These are phyloP conservation scores for Pestalotiopsis sp. DNA, from an alignment of 2,329 filamentous ascomycete genomes.

Conservation along the genomic window DNA sequence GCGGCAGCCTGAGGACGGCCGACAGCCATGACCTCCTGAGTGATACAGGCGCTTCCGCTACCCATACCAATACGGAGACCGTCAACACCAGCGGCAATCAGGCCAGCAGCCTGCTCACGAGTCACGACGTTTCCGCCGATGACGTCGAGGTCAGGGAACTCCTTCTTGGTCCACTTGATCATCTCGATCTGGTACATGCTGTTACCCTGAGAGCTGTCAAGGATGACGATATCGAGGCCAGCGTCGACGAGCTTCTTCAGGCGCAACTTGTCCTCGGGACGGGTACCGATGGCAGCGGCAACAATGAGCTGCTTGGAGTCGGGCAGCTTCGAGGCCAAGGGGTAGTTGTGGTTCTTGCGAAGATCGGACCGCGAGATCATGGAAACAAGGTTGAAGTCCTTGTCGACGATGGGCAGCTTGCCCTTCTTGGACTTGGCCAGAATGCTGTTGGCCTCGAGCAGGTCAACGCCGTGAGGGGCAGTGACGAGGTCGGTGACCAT, in stretches of 20 bases:
- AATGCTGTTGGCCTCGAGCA: slow-evolving; percentile 89
- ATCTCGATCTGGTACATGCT: slow-evolving; percentile 98
- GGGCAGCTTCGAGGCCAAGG: slow-evolving; percentile 91
- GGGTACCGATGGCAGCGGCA: slow-evolving; percentile 92
- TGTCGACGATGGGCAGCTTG: slow-evolving; percentile 91
- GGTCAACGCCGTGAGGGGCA: slow-evolving; percentile 77
- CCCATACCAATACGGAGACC: slow-evolving; percentile 99
- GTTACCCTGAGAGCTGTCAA: slow-evolving; percentile 97
- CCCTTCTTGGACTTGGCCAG: slow-evolving; percentile 97
- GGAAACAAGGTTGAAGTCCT: slow-evolving; percentile 81
- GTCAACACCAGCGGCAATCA: slow-evolving; percentile 94
- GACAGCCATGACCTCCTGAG: slow-evolving; percentile 99
- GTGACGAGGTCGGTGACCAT: slow-evolving; percentile 97
- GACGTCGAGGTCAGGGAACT: slow-evolving; percentile 84
- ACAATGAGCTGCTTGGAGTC: slow-evolving; percentile 97
- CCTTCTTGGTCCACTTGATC: slow-evolving; percentile 93
- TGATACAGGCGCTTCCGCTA: slow-evolving; percentile 96
- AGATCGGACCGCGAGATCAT: slow-evolving; percentile 93
- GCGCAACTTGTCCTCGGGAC: slow-evolving; percentile 87
- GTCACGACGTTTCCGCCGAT: slow-evolving; percentile 99
- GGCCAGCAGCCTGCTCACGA: slow-evolving; percentile 86
- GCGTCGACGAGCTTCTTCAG: slow-evolving; percentile 89
- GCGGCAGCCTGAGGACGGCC: slow-evolving; percentile 93
- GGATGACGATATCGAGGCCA: slow-evolving; percentile 90
- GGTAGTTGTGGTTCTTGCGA: slow-evolving; percentile 98